phyloP scores from a whole-genome alignment of 2,329 filamentous ascomycete genomes.

The Lachnellula occidentalis region DNA sequence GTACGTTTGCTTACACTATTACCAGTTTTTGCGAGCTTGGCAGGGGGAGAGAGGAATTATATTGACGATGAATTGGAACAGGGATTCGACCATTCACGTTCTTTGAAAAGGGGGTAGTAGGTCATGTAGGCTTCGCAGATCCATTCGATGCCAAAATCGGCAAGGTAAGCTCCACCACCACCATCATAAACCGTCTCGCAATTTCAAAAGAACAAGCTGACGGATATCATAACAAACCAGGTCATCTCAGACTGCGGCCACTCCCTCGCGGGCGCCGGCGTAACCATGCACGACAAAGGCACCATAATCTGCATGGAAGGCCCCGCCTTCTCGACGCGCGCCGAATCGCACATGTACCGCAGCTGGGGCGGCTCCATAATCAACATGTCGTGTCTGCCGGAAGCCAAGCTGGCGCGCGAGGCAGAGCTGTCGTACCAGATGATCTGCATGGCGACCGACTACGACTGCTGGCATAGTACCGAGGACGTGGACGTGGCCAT shows the following conservation, averaged over 20 bases:
- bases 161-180: slow-evolving; percentile 31
- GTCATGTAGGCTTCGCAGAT: slow-evolving; percentile 92
- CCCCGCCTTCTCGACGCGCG: slow-evolving; percentile 95
- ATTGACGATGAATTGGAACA: slow-evolving; percentile 6
- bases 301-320: slow-evolving; percentile 96
- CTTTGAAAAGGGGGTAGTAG: slow-evolving; percentile 87
- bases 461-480: slow-evolving; percentile 91
- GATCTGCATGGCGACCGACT: slow-evolving; percentile 99
- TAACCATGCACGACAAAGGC: slow-evolving; percentile 77
- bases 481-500: slow-evolving; percentile 90
- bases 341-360: slow-evolving; percentile 93
- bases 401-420: slow-evolving; percentile 93
- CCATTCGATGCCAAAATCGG: slow-evolving; percentile 81
- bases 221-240: background rate
- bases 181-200: background rate
- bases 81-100: slow-evolving; percentile 88
- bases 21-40: background rate
- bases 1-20: slow-evolving; percentile 7
- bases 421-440: slow-evolving; percentile 96
- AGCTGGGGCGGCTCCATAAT: slow-evolving; percentile 90
- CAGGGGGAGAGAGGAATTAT: background rate
- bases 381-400: slow-evolving; percentile 95
- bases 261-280: slow-evolving; percentile 74
- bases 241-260: slow-evolving; percentile 73
- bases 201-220: background rate